Evolutionary conservation across 164 flowering plant genomes (phyloP).

Genomic region (Buxus sempervirens): DNA sequence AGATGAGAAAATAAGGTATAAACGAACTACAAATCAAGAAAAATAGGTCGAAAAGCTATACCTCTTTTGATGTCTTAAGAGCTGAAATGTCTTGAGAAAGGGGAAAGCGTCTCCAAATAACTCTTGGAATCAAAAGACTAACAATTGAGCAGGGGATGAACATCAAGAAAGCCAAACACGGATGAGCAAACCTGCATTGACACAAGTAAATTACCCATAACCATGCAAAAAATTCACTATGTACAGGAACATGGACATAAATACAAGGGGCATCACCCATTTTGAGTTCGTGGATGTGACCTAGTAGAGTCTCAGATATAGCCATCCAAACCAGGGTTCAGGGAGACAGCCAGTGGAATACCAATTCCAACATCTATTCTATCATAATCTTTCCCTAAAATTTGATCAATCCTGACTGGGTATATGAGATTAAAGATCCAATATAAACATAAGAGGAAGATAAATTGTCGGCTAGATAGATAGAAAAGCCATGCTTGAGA

Average conservation of each 20-base stretch:
- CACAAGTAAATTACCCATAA: neutral
- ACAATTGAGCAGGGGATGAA: conserved; percentile 75
- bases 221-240: conserved; percentile 2
- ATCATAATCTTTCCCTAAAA: neutral
- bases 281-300: neutral
- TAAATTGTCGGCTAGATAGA: neutral
- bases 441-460: neutral
- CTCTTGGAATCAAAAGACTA: conserved; percentile 75
- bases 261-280: neutral
- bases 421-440: neutral
- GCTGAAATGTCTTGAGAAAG: conserved; percentile 47
- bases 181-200: conserved; percentile 79
- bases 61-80: conserved; percentile 53
- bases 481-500: neutral
- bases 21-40: neutral
- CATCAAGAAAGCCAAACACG: conserved; percentile 85
- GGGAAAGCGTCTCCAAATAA: conserved; percentile 45
- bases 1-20: neutral
- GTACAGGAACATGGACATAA: neutral
- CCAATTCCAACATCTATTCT: neutral
- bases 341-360: neutral
- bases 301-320: neutral
- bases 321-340: neutral
- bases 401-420: neutral
- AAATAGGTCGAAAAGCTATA: conserved; percentile 16